A percentile compares a stretch with the other conserved stretches of the same genome.
phyloP scores from a whole-genome alignment of 345 rosid genomes.

The Populus davidiana region DNA sequence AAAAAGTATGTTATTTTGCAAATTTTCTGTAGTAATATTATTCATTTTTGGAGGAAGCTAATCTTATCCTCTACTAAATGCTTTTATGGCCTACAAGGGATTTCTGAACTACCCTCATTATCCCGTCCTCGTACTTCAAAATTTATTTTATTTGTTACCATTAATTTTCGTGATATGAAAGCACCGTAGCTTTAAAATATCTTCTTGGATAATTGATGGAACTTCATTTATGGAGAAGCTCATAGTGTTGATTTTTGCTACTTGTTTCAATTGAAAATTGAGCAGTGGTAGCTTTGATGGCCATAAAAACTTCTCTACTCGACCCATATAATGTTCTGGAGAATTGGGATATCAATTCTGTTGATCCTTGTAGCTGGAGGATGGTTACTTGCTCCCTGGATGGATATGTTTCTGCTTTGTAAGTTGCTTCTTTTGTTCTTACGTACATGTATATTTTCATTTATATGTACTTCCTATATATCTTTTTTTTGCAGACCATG shows the following conservation, averaged over 20 bases:
- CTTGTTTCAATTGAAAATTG: constrained; percentile 28
- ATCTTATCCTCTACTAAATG: constrained; percentile 20
- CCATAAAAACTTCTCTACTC: constrained; percentile 66
- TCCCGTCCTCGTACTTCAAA: not conserved
- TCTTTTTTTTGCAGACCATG: not conserved
- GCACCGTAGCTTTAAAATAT: not conserved
- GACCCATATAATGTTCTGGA: constrained; percentile 94
- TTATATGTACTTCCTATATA: not conserved
- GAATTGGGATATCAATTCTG: constrained; percentile 93
- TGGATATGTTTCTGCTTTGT: constrained; percentile 87
- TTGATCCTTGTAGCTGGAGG: constrained; percentile 99
- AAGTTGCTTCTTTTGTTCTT: constrained; percentile 35
- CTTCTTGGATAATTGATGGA: not conserved
- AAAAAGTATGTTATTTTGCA: not conserved
- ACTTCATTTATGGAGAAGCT: not conserved
- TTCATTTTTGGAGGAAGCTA: not conserved
- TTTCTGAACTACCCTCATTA: constrained; percentile 7
- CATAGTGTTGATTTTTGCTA: not conserved
- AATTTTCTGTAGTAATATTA: not conserved
- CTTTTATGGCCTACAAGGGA: constrained; percentile 9
- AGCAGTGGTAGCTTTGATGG: constrained; percentile 90
- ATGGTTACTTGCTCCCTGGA: constrained; percentile 86
- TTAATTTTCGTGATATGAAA: not conserved
- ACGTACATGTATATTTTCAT: too few species aligned
- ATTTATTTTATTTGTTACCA: not conserved